Percentiles rank a stretch among this genome's conserved stretches.
These are phyloP conservation scores for Clohesyomyces aquaticus DNA, from an alignment of 495 filamentous ascomycete species.

Conservation along the genomic window DNA sequence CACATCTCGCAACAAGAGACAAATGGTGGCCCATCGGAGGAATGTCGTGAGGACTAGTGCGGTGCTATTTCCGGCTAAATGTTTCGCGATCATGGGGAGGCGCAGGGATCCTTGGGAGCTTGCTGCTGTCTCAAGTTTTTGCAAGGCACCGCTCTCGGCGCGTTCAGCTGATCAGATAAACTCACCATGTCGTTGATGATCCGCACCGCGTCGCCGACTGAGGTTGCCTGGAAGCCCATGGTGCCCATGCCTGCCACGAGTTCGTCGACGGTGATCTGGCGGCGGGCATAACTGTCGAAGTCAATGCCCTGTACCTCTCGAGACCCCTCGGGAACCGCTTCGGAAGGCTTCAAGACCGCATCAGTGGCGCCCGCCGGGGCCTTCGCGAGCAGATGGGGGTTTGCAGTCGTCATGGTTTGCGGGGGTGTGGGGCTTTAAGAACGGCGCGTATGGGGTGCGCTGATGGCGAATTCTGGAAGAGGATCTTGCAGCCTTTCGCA, in stretches of 20 bases:
- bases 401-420: slow-evolving; percentile 22
- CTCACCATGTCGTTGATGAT: slow-evolving; percentile 96
- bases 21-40: too few relatives aligned
- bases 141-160: slow-evolving; percentile 5
- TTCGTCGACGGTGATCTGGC: slow-evolving; percentile 80
- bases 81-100: slow-evolving; percentile 12
- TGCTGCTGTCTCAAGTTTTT: slow-evolving; percentile 14
- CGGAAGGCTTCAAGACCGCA: slow-evolving; percentile 88
- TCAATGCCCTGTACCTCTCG: slow-evolving; percentile 83
- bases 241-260: slow-evolving; percentile 77
- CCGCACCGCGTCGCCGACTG: slow-evolving; percentile 77
- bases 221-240: slow-evolving; percentile 92
- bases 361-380: slow-evolving; percentile 70
- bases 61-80: slow-evolving; percentile 32
- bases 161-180: slow-evolving; percentile 5
- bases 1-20: slow-evolving; percentile 33
- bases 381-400: slow-evolving; percentile 5
- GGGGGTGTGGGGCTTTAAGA: neutral
- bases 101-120: slow-evolving; percentile 7
- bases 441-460: neutral
- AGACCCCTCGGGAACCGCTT: slow-evolving; percentile 73
- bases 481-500: too few relatives aligned
- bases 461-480: neutral
- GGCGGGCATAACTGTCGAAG: slow-evolving; percentile 76
- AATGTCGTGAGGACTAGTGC: slow-evolving; percentile 18